These are phyloP conservation scores for Bocquillonia castaneifolia DNA, from an alignment of 441 rosid genomes.

Conservation along the genomic window DNA sequence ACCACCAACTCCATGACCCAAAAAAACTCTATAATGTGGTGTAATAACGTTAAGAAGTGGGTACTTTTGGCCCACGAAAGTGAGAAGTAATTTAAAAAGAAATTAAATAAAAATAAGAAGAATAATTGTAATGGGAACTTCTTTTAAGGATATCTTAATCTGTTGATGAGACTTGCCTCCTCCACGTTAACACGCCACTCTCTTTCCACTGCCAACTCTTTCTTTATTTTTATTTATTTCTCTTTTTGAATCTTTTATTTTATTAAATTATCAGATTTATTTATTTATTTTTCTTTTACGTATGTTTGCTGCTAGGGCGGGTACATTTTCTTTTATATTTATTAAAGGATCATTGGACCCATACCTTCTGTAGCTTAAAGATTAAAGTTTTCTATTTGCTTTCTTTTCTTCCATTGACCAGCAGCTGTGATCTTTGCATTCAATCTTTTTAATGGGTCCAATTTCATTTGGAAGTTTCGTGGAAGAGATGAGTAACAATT, in stretches of 20 bases:
- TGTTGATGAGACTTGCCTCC: conserved; percentile 55
- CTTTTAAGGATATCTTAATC: conserved; percentile 61
- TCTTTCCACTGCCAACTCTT: neutral
- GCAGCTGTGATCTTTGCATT: neutral
- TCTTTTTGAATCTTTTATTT: neutral
- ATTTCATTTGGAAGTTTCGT: neutral
- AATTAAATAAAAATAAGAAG: neutral
- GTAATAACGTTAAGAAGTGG: conserved; percentile 14
- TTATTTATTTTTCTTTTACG: neutral
- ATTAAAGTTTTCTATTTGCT: neutral
- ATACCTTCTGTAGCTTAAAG: conserved; percentile 13
- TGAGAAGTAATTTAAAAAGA: neutral
- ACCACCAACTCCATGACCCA: conserved; percentile 24
- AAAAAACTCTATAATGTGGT: conserved; percentile 22
- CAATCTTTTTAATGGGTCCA: conserved; percentile 6
- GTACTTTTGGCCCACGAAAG: conserved; percentile 29
- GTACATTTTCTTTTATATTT: neutral
- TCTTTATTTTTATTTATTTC: neutral
- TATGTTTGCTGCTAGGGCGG: conserved; percentile 4
- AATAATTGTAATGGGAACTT: conserved; percentile 44
- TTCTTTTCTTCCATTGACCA: conserved; percentile 1
- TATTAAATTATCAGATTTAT: neutral
- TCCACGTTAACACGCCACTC: conserved; percentile 29
- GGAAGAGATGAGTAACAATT: neutral
- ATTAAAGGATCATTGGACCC: neutral